Evolutionary conservation across 1,284 basidiomycete genomes (phyloP).

Genomic region (Ceratobasidium sp.): DNA sequence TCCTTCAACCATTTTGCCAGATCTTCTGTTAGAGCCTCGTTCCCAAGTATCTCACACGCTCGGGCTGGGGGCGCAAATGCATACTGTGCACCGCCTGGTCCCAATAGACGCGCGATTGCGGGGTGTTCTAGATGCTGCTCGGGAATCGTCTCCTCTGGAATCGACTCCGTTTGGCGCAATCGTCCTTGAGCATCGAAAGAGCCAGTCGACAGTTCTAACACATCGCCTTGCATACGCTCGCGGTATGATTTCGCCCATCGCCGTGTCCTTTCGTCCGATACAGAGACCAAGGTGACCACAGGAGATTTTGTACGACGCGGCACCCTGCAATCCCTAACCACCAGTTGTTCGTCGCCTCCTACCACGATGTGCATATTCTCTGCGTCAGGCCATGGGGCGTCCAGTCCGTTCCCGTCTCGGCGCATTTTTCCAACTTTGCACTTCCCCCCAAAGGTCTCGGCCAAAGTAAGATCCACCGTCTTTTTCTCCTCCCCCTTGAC

Average conservation of each 20-base stretch:
- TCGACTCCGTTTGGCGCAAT: neutral
- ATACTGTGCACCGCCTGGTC: slow-evolving; percentile 4
- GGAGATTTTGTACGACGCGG: neutral
- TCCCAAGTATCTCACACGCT: slow-evolving; percentile 82
- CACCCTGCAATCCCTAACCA: neutral
- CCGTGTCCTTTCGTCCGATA: slow-evolving; percentile 15
- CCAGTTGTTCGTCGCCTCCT: neutral
- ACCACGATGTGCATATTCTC: neutral
- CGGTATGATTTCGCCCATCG: slow-evolving; percentile 25
- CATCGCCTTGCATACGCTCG: neutral
- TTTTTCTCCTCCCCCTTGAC: slow-evolving; percentile 1
- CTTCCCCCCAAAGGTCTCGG: neutral
- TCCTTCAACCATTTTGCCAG: slow-evolving; percentile 84
- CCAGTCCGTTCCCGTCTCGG: slow-evolving; percentile 1
- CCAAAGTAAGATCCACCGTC: neutral
- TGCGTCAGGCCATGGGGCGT: slow-evolving; percentile 19
- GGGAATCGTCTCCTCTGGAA: slow-evolving; percentile 4
- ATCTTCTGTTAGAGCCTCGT: slow-evolving; percentile 75
- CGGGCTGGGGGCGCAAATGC: slow-evolving; percentile 57
- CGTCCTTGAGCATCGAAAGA: slow-evolving; percentile 5
- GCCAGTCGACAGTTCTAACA: slow-evolving; percentile 5
- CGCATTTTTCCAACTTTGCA: neutral
- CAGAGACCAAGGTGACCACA: neutral
- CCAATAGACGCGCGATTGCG: slow-evolving; percentile 31
- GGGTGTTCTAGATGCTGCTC: slow-evolving; percentile 18